A percentile compares a stretch with the other conserved stretches of the same genome.
These are phyloP conservation scores for Brettanomyces anomalus DNA, from an alignment of 805 yeast species.

Conservation along the genomic window DNA sequence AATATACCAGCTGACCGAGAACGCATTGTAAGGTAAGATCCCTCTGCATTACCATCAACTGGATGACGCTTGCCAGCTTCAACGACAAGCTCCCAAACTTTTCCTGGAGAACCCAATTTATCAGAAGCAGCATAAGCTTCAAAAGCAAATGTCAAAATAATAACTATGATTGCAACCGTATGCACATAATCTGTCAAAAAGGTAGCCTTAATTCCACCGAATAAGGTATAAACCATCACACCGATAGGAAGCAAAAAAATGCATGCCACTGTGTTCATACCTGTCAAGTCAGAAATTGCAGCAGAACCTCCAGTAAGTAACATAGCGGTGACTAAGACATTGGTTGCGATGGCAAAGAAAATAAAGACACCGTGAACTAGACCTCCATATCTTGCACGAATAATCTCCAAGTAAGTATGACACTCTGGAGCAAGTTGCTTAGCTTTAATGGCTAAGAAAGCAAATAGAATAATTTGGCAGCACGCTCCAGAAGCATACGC, in stretches of 20 bases:
- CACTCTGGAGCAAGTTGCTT: conserved; percentile 87
- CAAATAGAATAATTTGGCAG: conserved; percentile 79
- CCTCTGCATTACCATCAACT: conserved; percentile 70
- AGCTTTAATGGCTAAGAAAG: conserved; percentile 80
- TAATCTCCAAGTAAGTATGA: conserved; percentile 83
- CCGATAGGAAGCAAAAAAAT: conserved; percentile 78
- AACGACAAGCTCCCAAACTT: conserved; percentile 66
- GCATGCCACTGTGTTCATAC: conserved; percentile 70
- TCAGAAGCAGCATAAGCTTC: conserved; percentile 65
- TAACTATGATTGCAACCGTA: conserved; percentile 71
- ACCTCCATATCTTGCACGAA: conserved; percentile 74
- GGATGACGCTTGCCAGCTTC: conserved; percentile 55
- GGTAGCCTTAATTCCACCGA: conserved; percentile 80
- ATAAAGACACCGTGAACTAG: conserved; percentile 59
- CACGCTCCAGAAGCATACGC: conserved; percentile 85
- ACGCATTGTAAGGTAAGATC: conserved; percentile 82
- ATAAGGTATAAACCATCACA: conserved; percentile 62
- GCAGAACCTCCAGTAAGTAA: conserved; percentile 86
- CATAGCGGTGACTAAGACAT: conserved; percentile 88
- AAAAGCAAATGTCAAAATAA: conserved; percentile 76
- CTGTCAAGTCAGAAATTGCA: conserved; percentile 70
- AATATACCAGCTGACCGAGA: conserved; percentile 84
- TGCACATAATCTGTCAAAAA: conserved; percentile 73
- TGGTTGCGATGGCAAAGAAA: conserved; percentile 80
- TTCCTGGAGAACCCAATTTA: conserved; percentile 71